These are phyloP conservation scores for Cicer bijugum DNA, from an alignment of 306 rosid genomes.

Conservation along the genomic window DNA sequence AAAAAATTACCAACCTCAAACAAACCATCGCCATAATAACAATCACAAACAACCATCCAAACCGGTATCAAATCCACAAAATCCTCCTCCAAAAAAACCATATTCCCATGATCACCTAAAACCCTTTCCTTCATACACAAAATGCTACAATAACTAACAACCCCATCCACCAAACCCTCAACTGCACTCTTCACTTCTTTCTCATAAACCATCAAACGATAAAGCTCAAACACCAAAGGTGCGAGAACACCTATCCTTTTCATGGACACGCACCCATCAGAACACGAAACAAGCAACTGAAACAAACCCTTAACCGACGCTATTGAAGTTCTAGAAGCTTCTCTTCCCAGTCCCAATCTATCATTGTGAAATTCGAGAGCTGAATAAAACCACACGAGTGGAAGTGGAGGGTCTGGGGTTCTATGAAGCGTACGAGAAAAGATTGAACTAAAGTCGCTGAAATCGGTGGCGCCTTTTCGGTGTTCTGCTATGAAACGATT, in stretches of 20 bases:
- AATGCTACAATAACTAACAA: constrained; percentile 64
- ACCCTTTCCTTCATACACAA: constrained; percentile 46
- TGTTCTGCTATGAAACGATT: constrained; percentile 58
- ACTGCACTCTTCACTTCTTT: constrained; percentile 43
- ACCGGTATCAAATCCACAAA: constrained; percentile 58
- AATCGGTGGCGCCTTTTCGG: constrained; percentile 60
- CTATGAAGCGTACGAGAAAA: constrained; percentile 57
- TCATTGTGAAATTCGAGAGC: constrained; percentile 57
- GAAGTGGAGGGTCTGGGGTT: constrained; percentile 58
- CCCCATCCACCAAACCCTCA: constrained; percentile 56
- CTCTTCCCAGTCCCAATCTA: constrained; percentile 37
- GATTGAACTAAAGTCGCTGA: constrained; percentile 57
- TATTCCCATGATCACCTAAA: constrained; percentile 30
- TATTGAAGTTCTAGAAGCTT: constrained; percentile 21
- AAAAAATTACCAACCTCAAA: constrained; percentile 45
- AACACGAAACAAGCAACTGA: constrained; percentile 59
- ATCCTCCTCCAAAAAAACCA: constrained; percentile 42
- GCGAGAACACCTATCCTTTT: constrained; percentile 62
- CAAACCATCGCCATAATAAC: background rate
- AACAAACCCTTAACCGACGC: constrained; percentile 55
- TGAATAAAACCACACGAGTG: constrained; percentile 66
- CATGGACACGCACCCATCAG: constrained; percentile 44
- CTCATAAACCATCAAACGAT: constrained; percentile 38
- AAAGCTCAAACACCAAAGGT: constrained; percentile 57
- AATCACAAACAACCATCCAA: constrained; percentile 61